Conservation (phyloP, 805 yeast species). For the Ogataea neopini region DNA sequence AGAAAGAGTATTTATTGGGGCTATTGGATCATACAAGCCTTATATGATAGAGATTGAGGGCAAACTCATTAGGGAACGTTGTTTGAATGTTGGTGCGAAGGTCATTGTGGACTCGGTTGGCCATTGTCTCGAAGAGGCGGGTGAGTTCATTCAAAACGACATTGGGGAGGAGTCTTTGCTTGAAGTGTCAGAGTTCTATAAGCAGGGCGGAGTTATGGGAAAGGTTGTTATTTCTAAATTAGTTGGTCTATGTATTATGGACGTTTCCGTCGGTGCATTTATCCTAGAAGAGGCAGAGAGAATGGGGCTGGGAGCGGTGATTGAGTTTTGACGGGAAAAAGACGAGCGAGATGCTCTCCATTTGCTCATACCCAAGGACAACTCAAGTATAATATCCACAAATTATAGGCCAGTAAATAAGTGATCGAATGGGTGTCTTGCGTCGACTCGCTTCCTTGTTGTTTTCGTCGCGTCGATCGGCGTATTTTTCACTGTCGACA, state of each 20-base stretch:
- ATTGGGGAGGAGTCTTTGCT: constrained; percentile 42
- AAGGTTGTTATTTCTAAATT: constrained; percentile 50
- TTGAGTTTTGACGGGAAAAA: constrained; percentile 36
- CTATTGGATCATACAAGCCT: constrained; percentile 70
- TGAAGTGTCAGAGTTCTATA: constrained; percentile 47
- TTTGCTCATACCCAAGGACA: too few species aligned
- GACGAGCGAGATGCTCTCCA: too few species aligned
- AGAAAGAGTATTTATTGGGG: constrained; percentile 45
- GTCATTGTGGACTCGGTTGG: constrained; percentile 61
- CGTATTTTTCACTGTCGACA: constrained; percentile 15
- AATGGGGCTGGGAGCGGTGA: constrained; percentile 35
- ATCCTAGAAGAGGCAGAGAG: constrained; percentile 36
- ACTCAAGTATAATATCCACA: too few species aligned
- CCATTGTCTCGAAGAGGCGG: constrained; percentile 61
- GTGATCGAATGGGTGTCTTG: too few species aligned
- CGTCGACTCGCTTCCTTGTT: too few species aligned
- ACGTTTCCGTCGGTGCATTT: constrained; percentile 50
- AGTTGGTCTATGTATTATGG: constrained; percentile 69
- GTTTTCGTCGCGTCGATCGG: constrained; percentile 5
- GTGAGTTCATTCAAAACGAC: constrained; percentile 55
- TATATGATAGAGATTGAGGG: constrained; percentile 63
- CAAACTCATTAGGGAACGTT: constrained; percentile 37
- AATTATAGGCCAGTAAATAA: too few species aligned
- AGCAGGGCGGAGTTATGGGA: constrained; percentile 13
- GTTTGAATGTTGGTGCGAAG: constrained; percentile 38